Conservation (phyloP, 495 filamentous ascomycete genomes). For the Cercophora scortea region DNA sequence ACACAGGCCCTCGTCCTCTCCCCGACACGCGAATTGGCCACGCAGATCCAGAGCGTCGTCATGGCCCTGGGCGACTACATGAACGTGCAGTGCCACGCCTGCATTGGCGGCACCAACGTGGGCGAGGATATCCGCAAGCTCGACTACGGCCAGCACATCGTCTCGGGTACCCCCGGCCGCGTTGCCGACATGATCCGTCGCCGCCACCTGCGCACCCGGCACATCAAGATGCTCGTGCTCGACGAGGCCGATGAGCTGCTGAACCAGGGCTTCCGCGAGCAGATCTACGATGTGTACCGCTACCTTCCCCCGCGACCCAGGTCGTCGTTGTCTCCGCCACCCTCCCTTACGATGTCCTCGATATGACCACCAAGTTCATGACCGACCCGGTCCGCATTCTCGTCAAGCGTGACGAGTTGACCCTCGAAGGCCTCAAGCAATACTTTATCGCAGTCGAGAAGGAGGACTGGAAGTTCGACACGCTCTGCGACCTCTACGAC, state of each 20-base stretch:
- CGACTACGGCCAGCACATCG: slow-evolving; percentile 90
- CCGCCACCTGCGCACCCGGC: slow-evolving; percentile 83
- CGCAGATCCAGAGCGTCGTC: slow-evolving; percentile 98
- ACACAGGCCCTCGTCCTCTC: slow-evolving; percentile 95
- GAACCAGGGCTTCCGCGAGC: slow-evolving; percentile 94
- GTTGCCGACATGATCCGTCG: slow-evolving; percentile 99
- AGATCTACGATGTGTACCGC: slow-evolving; percentile 99
- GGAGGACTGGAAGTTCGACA: slow-evolving; percentile 99
- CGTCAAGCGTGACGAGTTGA: slow-evolving; percentile 98
- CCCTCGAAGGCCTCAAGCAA: slow-evolving; percentile 98
- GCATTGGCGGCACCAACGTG: slow-evolving; percentile 96
- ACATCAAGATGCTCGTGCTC: slow-evolving; percentile 99
- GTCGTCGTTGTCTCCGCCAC: slow-evolving; percentile 96
- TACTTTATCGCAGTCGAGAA: slow-evolving; percentile 99
- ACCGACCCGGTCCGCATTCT: slow-evolving; percentile 97
- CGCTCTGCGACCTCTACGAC: slow-evolving; percentile 96
- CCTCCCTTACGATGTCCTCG: slow-evolving; percentile 96
- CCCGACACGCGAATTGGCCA: slow-evolving; percentile 93
- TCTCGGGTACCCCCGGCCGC: slow-evolving; percentile 94
- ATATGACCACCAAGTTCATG: slow-evolving; percentile 99
- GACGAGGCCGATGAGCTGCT: slow-evolving; percentile 99
- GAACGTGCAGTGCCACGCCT: slow-evolving; percentile 98
- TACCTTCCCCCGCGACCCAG: slow-evolving; percentile 96
- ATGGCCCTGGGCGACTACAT: slow-evolving; percentile 99
- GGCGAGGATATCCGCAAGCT: slow-evolving; percentile 97